phyloP scores from a whole-genome alignment of 805 yeast genomes.

The Komagataella pseudopastoris region DNA sequence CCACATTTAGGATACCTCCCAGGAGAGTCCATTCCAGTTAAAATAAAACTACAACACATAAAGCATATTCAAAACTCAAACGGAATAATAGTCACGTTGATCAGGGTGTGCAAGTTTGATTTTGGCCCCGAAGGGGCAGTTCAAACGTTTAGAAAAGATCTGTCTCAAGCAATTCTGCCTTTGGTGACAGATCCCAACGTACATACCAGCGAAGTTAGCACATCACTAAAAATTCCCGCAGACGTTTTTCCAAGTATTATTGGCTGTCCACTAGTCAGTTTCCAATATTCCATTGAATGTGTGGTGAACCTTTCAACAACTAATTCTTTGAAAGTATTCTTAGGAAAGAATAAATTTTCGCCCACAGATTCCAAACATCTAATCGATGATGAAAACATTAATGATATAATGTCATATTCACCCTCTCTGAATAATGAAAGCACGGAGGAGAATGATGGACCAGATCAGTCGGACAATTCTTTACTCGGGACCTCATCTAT shows the following conservation, averaged over 20 bases:
- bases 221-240: slow-evolving; percentile 61
- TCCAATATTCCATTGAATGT: slow-evolving; percentile 77
- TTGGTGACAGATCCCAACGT: slow-evolving; percentile 62
- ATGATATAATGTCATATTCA: slow-evolving; percentile 1
- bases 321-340: slow-evolving; percentile 12
- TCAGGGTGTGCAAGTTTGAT: slow-evolving; percentile 63
- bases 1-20: slow-evolving; percentile 60
- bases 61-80: slow-evolving; percentile 54
- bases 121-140: slow-evolving; percentile 44
- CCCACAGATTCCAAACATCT: not conserved
- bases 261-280: slow-evolving; percentile 58
- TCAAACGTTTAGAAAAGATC: slow-evolving; percentile 72
- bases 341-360: not conserved
- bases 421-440: not conserved
- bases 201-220: slow-evolving; percentile 39
- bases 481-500: not conserved
- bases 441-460: not conserved
- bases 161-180: slow-evolving; percentile 67
- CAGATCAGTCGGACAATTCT: not conserved
- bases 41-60: slow-evolving; percentile 52
- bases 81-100: slow-evolving; percentile 69
- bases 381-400: slow-evolving; percentile 4
- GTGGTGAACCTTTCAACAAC: slow-evolving; percentile 61
- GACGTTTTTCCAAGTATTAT: slow-evolving; percentile 79
- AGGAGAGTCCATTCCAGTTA: slow-evolving; percentile 71